A percentile compares a stretch with the other conserved stretches of the same genome.
Conservation (phyloP, 2,329 filamentous ascomycete species). For the Fusarium brevicatenulatum region DNA sequence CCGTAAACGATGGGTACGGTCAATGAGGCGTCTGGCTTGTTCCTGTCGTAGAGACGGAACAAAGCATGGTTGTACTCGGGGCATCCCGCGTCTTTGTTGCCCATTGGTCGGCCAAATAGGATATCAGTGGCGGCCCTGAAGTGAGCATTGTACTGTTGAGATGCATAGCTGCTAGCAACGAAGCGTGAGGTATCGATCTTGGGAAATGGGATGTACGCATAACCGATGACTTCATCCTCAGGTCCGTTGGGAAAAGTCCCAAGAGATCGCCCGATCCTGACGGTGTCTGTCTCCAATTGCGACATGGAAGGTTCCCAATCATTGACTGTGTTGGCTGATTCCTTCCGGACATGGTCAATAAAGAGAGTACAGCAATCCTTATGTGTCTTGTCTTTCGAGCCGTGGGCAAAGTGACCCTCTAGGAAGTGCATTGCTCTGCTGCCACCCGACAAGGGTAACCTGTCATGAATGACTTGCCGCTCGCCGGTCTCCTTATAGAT, state of each 20-base stretch:
- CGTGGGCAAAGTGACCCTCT: neutral
- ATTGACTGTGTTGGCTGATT: neutral
- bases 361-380: constrained; percentile 39
- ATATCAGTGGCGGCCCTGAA: constrained; percentile 43
- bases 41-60: constrained; percentile 26
- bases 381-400: neutral
- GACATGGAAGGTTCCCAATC: constrained; percentile 37
- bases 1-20: constrained; percentile 22
- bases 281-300: constrained; percentile 30
- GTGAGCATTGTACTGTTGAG: constrained; percentile 43
- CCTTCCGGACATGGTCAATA: constrained; percentile 9
- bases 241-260: constrained; percentile 4
- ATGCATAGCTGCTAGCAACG: constrained; percentile 29
- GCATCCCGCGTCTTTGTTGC: neutral
- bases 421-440: constrained; percentile 17
- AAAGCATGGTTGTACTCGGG: constrained; percentile 26
- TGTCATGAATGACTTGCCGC: neutral
- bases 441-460: neutral
- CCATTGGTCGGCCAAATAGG: constrained; percentile 33
- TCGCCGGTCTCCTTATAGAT: constrained; percentile 10
- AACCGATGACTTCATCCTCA: constrained; percentile 3
- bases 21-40: neutral
- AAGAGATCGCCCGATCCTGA: constrained; percentile 24
- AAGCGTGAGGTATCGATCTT: constrained; percentile 7
- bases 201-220: constrained; percentile 41